Evolutionary conservation across 2,329 filamentous ascomycete genomes (phyloP).

Genomic region (Aspergillus spinulosporus): DNA sequence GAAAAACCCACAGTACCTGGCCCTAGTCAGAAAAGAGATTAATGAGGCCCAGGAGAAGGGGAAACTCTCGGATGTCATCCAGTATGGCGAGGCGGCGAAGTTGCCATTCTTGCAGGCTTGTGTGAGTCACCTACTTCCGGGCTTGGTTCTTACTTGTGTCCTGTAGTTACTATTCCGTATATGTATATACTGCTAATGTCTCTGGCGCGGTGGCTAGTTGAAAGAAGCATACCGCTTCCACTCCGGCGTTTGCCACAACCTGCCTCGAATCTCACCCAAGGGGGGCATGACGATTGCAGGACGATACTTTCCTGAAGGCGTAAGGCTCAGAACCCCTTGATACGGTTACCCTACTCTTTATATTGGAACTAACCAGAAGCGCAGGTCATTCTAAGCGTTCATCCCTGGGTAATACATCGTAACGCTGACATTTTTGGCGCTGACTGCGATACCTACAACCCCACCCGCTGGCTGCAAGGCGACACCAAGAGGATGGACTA

Average conservation of each 20-base stretch:
- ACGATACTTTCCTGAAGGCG: constrained; percentile 25
- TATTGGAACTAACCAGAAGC: neutral
- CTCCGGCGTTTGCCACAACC: constrained; percentile 28
- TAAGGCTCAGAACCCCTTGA: constrained; percentile 6
- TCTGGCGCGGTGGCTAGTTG: constrained; percentile 15
- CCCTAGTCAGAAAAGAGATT: constrained; percentile 8
- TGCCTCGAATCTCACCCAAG: constrained; percentile 26
- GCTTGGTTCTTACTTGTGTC: no score
- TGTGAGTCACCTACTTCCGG: constrained; percentile 9
- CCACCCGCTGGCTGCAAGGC: constrained; percentile 32
- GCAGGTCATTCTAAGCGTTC: constrained; percentile 31
- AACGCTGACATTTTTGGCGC: constrained; percentile 32
- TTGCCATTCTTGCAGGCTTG: constrained; percentile 34
- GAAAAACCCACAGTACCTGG: constrained; percentile 12
- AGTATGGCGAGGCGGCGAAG: constrained; percentile 25
- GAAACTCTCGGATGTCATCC: constrained; percentile 9
- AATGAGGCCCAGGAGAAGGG: constrained; percentile 7
- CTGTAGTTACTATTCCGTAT: no score
- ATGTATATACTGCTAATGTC: no score
- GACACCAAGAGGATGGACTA: constrained; percentile 13
- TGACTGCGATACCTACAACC: constrained; percentile 35
- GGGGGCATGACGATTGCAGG: constrained; percentile 30
- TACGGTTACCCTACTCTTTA: neutral
- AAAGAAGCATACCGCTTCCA: constrained; percentile 39
- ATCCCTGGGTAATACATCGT: constrained; percentile 37